phyloP scores from a whole-genome alignment of 2,329 filamentous ascomycete genomes.

The Cercospora zeae-maydis region DNA sequence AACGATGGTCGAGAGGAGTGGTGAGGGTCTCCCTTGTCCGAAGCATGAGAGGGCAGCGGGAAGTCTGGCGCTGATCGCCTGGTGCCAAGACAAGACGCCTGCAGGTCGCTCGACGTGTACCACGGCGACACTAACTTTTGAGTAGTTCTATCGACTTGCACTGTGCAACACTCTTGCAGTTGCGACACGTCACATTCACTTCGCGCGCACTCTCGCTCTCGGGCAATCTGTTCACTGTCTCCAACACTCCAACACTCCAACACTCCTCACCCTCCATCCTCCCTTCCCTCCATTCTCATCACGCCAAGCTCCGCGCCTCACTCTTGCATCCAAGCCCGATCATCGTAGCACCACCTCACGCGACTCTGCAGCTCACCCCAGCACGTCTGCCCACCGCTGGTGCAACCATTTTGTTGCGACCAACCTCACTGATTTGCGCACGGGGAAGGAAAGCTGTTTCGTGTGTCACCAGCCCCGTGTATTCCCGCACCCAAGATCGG shows the following conservation, averaged over 20 bases:
- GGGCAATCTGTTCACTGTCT: not conserved
- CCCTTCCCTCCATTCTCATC: too few species aligned
- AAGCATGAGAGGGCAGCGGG: not conserved
- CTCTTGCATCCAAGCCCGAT: not conserved
- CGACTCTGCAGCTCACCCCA: slow-evolving; percentile 3
- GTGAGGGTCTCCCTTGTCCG: not conserved
- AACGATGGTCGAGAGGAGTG: not conserved
- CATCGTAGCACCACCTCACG: slow-evolving; percentile 9
- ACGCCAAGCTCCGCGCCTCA: slow-evolving; percentile 9
- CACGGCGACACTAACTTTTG: not conserved
- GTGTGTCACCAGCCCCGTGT: slow-evolving; percentile 6
- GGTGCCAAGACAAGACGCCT: slow-evolving; percentile 4
- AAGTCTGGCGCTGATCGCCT: slow-evolving; percentile 1
- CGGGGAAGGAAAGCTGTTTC: slow-evolving; percentile 8
- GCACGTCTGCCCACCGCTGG: not conserved
- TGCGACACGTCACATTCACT: slow-evolving; percentile 4
- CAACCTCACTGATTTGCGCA: not conserved
- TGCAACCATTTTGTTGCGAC: not conserved
- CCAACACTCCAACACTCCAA: not conserved
- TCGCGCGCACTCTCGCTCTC: not conserved
- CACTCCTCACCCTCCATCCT: too few species aligned
- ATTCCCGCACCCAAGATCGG: slow-evolving; percentile 7
- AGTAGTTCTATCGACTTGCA: too few species aligned
- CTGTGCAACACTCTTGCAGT: not conserved
- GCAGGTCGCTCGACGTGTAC: not conserved